Evolutionary conservation across 306 rosid species (phyloP), one percentile per base, ranked within the genome.

Genomic region (Cercis canadensis): DNA sequence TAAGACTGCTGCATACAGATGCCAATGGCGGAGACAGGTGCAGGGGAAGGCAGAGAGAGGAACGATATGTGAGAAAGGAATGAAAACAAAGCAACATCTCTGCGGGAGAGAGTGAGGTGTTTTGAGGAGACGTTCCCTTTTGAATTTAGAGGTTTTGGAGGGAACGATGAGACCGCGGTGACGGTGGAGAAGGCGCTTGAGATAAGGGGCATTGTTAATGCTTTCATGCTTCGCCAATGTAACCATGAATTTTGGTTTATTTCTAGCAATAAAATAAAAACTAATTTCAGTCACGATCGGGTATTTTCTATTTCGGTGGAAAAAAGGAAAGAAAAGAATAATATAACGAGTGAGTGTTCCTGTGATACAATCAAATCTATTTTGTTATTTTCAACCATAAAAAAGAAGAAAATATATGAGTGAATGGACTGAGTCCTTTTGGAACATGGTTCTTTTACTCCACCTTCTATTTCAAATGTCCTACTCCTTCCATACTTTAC

Each of bases 21-120:
- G 85, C 96, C 97, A 24, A 92, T 31, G 77, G 96, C 79, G 76
- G 87, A 77, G 46, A 88, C 96, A 13, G 82, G 72, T 31, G 89
- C 76, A 6, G 83, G 79, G 58, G 78, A 66, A 16, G 86, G 72
- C 17, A 64, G 62, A 11, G 82, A 49, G 64, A 88, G 77, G 17
- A 77, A 66, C 36, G 88, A 81, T 33, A 75, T 39, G 12, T 78
- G 75, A 37, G 85, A 21, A 77, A 92, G 24, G 55, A 87, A 63
- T 5, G 92, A 75, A 63, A 94, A 78, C 13, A 79, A 69, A 6
- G 86, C 68, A 31, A 85, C 52, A 56, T 82, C 87, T 77, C 99
- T 83, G 79, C 98, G 96, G 32, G 87, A 76, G 55, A 77, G 17
- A 33, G 11, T 11, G 39, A 67, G 70, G 40, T 46, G 36, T 31